Percentiles rank a stretch among this genome's conserved stretches.
These are phyloP conservation scores for Botryotinia convoluta DNA, from an alignment of 2,329 filamentous ascomycete species.

Conservation along the genomic window DNA sequence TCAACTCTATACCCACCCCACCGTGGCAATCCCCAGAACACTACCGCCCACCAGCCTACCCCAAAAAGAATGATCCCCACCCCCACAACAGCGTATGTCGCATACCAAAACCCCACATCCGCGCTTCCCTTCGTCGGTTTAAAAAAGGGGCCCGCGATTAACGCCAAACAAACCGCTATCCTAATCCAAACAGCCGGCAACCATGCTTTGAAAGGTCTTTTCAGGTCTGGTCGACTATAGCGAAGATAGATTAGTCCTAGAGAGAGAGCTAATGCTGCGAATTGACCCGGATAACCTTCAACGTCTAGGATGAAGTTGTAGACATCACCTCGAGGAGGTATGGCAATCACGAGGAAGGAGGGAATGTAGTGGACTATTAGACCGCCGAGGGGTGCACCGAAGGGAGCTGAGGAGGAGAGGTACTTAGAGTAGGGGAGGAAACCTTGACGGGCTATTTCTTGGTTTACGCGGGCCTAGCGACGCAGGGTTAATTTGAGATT, in stretches of 20 bases:
- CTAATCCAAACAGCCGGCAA: slow-evolving; percentile 35
- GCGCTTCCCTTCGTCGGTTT: slow-evolving; percentile 43
- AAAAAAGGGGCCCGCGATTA: slow-evolving; percentile 40
- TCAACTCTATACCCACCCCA: slow-evolving; percentile 60
- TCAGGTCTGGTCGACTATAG: slow-evolving; percentile 46
- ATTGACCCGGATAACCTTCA: slow-evolving; percentile 44
- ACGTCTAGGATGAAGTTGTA: slow-evolving; percentile 42
- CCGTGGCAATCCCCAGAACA: slow-evolving; percentile 59
- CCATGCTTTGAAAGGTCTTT: slow-evolving; percentile 36
- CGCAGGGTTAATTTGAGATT: slow-evolving; percentile 7
- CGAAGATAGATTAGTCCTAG: slow-evolving; percentile 48
- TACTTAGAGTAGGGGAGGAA: slow-evolving; percentile 45
- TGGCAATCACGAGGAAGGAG: slow-evolving; percentile 54
- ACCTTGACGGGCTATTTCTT: slow-evolving; percentile 49
- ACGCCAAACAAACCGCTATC: slow-evolving; percentile 35
- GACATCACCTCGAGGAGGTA: slow-evolving; percentile 45
- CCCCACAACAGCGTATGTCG: slow-evolving; percentile 53
- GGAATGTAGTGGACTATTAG: slow-evolving; percentile 60
- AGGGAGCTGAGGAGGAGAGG: slow-evolving; percentile 34
- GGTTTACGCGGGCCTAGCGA: slow-evolving; percentile 46
- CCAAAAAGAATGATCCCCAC: slow-evolving; percentile 54
- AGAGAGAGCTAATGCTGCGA: slow-evolving; percentile 41
- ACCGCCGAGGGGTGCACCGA: slow-evolving; percentile 37
- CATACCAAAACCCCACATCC: slow-evolving; percentile 50
- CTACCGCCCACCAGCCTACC: slow-evolving; percentile 66